A percentile compares a stretch with the other conserved stretches of the same genome.
Evolutionary conservation across 768 basidiomycete genomes (phyloP).

Genomic region (Suillus sp.): DNA sequence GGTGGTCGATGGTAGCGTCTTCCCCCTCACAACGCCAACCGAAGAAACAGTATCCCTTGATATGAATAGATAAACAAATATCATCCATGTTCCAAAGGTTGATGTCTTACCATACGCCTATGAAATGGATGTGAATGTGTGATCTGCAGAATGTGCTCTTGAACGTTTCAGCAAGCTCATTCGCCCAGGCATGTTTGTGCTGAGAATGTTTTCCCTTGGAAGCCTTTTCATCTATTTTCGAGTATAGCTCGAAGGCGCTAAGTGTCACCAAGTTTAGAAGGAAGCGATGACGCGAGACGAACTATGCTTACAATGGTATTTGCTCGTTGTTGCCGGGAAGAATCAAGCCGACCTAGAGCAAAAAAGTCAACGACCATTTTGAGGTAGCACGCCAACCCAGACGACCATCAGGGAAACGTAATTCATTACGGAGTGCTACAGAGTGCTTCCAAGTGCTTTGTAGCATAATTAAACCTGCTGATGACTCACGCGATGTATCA

Average conservation of each 20-base stretch:
- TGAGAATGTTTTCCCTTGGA: background rate
- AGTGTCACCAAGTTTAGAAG: background rate
- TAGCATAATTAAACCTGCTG: no score
- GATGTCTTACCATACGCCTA: slow-evolving; percentile 35
- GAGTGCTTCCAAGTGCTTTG: no score
- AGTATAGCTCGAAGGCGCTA: slow-evolving; percentile 36
- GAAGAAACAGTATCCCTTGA: slow-evolving; percentile 40
- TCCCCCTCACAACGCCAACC: slow-evolving; percentile 27
- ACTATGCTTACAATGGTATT: slow-evolving; percentile 34
- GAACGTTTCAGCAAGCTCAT: slow-evolving; percentile 25
- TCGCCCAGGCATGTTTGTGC: background rate
- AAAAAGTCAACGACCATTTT: background rate
- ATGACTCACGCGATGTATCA: slow-evolving; percentile 39
- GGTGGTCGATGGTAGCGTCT: slow-evolving; percentile 21
- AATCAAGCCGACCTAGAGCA: slow-evolving; percentile 36
- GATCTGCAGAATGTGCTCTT: slow-evolving; percentile 30
- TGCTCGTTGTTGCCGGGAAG: slow-evolving; percentile 37
- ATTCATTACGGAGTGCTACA: no score
- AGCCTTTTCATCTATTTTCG: slow-evolving; percentile 11
- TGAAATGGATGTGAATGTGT: slow-evolving; percentile 33
- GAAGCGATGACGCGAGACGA: background rate
- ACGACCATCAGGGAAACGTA: no score
- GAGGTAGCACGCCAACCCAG: slow-evolving; percentile 6
- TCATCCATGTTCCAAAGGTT: background rate
- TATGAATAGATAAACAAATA: background rate